These are phyloP conservation scores for Seiridium cupressi DNA, from an alignment of 2,329 filamentous ascomycete genomes.

Conservation along the genomic window DNA sequence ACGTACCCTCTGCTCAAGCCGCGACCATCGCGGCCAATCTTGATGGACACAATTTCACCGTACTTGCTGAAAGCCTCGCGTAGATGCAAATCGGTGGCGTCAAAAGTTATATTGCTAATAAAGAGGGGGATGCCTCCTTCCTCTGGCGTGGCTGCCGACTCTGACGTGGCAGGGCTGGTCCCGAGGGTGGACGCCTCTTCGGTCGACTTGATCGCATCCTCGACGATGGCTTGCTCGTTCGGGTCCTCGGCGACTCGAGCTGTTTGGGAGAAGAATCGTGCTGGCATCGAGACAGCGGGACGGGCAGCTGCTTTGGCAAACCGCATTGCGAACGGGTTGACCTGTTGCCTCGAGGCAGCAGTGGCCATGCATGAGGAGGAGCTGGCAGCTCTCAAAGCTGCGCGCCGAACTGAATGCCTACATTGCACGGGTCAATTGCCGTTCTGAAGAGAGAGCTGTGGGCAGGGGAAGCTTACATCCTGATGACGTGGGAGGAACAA, in stretches of 20 bases:
- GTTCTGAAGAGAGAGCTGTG: too few species aligned
- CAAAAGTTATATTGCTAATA: slow-evolving; percentile 69
- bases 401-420: slow-evolving; percentile 31
- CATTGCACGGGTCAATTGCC: too few species aligned
- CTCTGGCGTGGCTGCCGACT: neutral
- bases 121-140: slow-evolving; percentile 46
- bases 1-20: slow-evolving; percentile 31
- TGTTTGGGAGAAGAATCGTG: slow-evolving; percentile 30
- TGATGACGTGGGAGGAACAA: neutral
- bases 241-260: slow-evolving; percentile 17
- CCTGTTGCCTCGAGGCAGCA: slow-evolving; percentile 24
- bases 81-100: slow-evolving; percentile 61
- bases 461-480: neutral
- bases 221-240: slow-evolving; percentile 1
- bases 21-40: slow-evolving; percentile 23
- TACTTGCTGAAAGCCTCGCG: slow-evolving; percentile 54
- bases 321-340: slow-evolving; percentile 24
- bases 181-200: slow-evolving; percentile 4
- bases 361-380: slow-evolving; percentile 19
- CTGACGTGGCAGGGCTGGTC: slow-evolving; percentile 5
- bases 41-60: slow-evolving; percentile 21
- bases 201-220: slow-evolving; percentile 8
- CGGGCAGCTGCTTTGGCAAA: slow-evolving; percentile 22
- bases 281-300: slow-evolving; percentile 16
- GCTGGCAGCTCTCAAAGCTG: slow-evolving; percentile 27